Evolutionary conservation across 345 rosid species (phyloP).

Genomic region (Eucalyptus tenuipes): DNA sequence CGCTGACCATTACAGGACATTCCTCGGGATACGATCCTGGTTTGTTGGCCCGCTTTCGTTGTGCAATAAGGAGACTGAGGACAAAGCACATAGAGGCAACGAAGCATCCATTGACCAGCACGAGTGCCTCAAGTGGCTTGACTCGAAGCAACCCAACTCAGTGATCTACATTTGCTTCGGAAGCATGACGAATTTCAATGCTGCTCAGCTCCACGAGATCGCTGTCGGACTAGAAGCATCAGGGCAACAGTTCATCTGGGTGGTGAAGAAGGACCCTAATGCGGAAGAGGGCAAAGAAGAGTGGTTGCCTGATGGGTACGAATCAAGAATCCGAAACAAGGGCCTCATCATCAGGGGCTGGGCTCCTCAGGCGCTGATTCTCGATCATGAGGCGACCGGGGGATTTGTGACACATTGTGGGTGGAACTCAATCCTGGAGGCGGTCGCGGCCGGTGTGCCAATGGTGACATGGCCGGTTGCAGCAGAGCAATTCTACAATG

Average conservation of each 20-base stretch:
- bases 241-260: conserved; percentile 34
- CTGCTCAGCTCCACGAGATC: conserved; percentile 19
- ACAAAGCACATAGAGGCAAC: neutral
- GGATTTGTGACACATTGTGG: conserved; percentile 68
- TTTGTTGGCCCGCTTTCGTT: conserved; percentile 41
- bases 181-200: neutral
- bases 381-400: conserved; percentile 40
- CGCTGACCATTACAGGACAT: conserved; percentile 21
- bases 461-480: conserved; percentile 54
- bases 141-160: conserved; percentile 15
- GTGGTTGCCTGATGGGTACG: conserved; percentile 21
- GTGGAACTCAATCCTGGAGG: conserved; percentile 64
- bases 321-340: conserved; percentile 6
- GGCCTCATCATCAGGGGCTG: conserved; percentile 27
- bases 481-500: conserved; percentile 59
- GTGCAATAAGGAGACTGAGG: neutral
- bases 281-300: conserved; percentile 7
- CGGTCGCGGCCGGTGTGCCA: conserved; percentile 31
- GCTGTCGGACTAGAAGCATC: conserved; percentile 24
- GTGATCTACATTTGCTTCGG: conserved; percentile 37
- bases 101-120: conserved; percentile 1
- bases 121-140: conserved; percentile 33
- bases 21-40: conserved; percentile 42
- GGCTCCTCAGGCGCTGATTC: conserved; percentile 52
- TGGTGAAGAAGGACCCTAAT: conserved; percentile 1